A percentile compares a stretch with the other conserved stretches of the same genome.
phyloP scores from a whole-genome alignment of 164 flowering plant species.

The Macadamia integrifolia region DNA sequence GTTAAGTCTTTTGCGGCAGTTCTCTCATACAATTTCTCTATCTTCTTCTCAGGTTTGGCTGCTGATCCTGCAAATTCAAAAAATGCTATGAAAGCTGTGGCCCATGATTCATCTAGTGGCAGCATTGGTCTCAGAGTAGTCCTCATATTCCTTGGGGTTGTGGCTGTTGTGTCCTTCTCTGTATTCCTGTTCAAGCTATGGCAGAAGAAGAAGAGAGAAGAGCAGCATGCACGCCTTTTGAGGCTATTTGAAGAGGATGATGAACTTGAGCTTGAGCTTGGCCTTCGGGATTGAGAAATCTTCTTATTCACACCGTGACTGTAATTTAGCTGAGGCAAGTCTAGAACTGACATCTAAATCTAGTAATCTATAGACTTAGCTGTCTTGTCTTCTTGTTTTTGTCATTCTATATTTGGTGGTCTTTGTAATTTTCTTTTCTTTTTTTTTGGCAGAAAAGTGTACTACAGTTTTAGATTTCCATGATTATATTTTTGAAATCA shows the following conservation, averaged over 20 bases:
- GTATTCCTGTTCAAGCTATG: constrained; percentile 61
- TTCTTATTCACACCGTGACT: constrained; percentile 5
- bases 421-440: neutral
- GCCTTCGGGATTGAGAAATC: constrained; percentile 59
- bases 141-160: constrained; percentile 38
- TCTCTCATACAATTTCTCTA: neutral
- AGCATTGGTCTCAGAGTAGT: constrained; percentile 36
- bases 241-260: constrained; percentile 92
- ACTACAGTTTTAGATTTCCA: no score
- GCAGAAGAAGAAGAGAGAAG: constrained; percentile 86
- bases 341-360: neutral
- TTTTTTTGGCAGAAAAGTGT: neutral
- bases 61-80: constrained; percentile 41
- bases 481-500: no score
- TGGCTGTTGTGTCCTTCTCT: constrained; percentile 34
- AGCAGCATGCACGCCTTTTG: constrained; percentile 82
- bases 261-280: constrained; percentile 89
- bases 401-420: neutral
- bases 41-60: constrained; percentile 37
- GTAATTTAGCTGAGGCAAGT: constrained; percentile 25
- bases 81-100: constrained; percentile 23
- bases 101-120: constrained; percentile 22
- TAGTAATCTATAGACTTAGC: neutral
- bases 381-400: neutral
- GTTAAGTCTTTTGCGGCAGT: no score